phyloP scores from a whole-genome alignment of 768 basidiomycete species.

The Pleurotus citrinopileatus region DNA sequence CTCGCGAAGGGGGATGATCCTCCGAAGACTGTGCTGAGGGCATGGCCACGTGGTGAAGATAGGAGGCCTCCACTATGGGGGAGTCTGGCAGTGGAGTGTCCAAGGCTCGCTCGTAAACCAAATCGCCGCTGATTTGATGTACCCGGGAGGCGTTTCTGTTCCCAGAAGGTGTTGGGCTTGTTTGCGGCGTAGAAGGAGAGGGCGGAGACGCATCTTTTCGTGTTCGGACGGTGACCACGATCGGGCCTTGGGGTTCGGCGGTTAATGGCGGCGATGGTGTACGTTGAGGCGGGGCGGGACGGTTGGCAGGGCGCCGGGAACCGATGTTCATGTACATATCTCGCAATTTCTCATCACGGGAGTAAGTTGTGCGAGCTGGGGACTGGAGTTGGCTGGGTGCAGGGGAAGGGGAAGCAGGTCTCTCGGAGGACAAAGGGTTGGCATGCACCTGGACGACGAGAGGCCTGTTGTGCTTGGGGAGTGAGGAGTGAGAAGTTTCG shows the following conservation, averaged over 20 bases:
- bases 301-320: constrained; percentile 1
- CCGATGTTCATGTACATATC: constrained; percentile 5
- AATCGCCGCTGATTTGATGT: neutral
- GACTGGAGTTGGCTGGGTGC: neutral
- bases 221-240: neutral
- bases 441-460: constrained; percentile 6
- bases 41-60: constrained; percentile 2
- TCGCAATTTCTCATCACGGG: constrained; percentile 3
- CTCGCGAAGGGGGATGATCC: neutral
- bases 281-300: neutral
- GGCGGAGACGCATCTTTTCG: neutral
- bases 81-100: constrained; percentile 3
- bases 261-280: constrained; percentile 11
- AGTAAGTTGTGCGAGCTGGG: neutral
- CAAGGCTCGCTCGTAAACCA: constrained; percentile 7
- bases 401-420: neutral
- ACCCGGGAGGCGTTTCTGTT: too few relatives aligned
- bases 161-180: too few relatives aligned
- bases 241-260: neutral
- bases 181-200: neutral
- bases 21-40: neutral
- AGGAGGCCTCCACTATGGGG: neutral
- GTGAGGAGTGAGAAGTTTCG: too few relatives aligned
- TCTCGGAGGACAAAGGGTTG: neutral
- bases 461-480: too few relatives aligned